Evolutionary conservation across 75 land plant species (phyloP), one percentile per base, ranked within the genome.

Genomic region (Cryptomeria japonica): DNA sequence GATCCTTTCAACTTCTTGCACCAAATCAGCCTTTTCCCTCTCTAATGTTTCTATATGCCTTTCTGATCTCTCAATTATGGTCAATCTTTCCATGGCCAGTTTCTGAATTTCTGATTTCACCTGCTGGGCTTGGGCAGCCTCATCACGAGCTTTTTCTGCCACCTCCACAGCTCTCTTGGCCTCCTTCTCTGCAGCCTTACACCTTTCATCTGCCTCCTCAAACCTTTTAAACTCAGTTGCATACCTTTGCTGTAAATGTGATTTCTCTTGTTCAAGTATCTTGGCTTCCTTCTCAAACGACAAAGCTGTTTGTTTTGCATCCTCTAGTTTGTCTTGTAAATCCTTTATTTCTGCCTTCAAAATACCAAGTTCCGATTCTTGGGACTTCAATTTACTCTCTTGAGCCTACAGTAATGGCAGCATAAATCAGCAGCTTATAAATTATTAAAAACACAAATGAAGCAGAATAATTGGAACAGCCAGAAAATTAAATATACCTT

Each of bases 31-130:
- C 87, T 90, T 96, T 73, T 94, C 88, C 75, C 97, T 93, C 86
- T 92, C 92, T 83, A 97, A 72, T 56, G 85, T 88, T 80, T 97
- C 99, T 47, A 88, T 85, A 2, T 92, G 92, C 84, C 98, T 92
- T 38, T 94, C 93, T 70, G 92, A 85, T 82, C 95, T 94, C 87
- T 95, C 97, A 61, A 94, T 93, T 25, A 88, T 88, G 14, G 98
- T 89, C 86, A 96, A 85, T 84, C 98, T 92, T 87, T 97, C 97
- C 92, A 94, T 95, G 31, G 99, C 97, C 83, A 95, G 31, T 73
- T 87, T 90, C 73, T 96, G 93, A 47, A 90, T 87, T 85, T 94
- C 93, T 85, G 88, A 86, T 87, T 95, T 96, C 44, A 92, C 99
- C 78, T 89, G 93, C 83, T 91, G 93, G 64, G 96, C 95, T 78